phyloP scores from a whole-genome alignment of 2,329 filamentous ascomycete genomes.

The Calonectria ilicicola region DNA sequence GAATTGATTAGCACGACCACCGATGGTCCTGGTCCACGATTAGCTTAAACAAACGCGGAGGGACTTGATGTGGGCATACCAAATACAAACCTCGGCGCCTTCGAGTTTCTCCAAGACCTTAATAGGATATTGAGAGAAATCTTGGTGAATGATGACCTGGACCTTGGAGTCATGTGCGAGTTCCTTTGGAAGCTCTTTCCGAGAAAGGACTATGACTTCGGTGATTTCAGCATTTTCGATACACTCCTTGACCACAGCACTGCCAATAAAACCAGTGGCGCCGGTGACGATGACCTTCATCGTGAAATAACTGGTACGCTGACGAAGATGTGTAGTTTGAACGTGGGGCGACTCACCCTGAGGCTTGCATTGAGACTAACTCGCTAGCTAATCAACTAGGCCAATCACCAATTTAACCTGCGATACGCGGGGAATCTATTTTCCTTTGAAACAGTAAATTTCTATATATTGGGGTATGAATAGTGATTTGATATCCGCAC shows the following conservation, averaged over 20 bases:
- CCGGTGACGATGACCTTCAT: constrained; percentile 15
- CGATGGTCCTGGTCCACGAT: background rate
- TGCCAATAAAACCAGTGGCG: constrained; percentile 7
- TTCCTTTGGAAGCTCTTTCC: background rate
- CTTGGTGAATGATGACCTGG: constrained; percentile 1
- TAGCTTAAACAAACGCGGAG: background rate
- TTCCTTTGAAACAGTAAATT: background rate
- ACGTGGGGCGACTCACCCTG: background rate
- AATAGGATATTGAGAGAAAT: constrained; percentile 4
- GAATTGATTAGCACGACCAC: constrained; percentile 7
- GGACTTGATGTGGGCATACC: background rate
- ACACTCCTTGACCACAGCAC: constrained; percentile 7
- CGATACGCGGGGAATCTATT: background rate
- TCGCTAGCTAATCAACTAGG: background rate
- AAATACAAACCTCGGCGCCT: constrained; percentile 7
- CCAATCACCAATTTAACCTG: background rate
- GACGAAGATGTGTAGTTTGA: background rate
- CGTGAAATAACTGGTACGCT: background rate
- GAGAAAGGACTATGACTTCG: background rate
- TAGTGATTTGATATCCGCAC: background rate
- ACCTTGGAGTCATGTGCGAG: background rate
- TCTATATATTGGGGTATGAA: background rate
- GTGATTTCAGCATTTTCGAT: constrained; percentile 10
- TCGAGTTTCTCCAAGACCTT: constrained; percentile 2
- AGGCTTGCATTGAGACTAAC: background rate